Base-by-base conservation (phyloP, 208 protist genomes). In the Wallacemonas sp. region DNA sequence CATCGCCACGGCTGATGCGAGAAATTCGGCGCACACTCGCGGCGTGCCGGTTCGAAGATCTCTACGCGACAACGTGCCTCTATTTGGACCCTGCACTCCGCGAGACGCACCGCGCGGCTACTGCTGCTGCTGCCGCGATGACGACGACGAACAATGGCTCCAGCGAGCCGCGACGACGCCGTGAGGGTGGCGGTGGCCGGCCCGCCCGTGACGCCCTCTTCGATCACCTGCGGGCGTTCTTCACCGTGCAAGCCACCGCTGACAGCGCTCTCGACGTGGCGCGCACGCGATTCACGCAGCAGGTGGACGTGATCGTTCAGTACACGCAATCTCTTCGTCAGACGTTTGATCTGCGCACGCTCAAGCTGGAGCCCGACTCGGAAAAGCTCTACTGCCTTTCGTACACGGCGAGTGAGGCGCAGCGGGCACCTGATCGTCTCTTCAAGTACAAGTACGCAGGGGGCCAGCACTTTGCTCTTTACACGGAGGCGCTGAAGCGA, bases 381-480 rank as follows among this genome's bases (percentile, higher is more conserved):
- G 65, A 71, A 27, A 72, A 77, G 47, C 73, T 84, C 27, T 96
- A 90, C 69, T 80, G 80, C 43, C 68, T 96, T 9, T 85, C 72
- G 19, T 93, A 91, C 70, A 61, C 74, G 41, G 69, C 68, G 9
- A 43, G 70, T n/a, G 81, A 94, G 56, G 83, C 84, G 44, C 63
- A 61, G 30, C 84, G 83, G 65, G 78, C 85, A 17, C 61, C 47
- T 33, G 70, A 75, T 12, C 68, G 21, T 19, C 65, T 83, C n/a
- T 92, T 94, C 61, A 73, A 74, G 41, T 77, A 87, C 56, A 88
- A 83, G 48, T 94, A 88, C 65, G 79, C 80, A 39, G 82, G 88
- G 43, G 83, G 88, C 48, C 69, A 65, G 27, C 86, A 92, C 63
- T 92, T 86, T 44, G 72, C 78, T 2, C 55, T 89, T 27, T 88